Evolutionary conservation across 805 yeast species (phyloP).

Genomic region (Metschnikowia orientalis): DNA sequence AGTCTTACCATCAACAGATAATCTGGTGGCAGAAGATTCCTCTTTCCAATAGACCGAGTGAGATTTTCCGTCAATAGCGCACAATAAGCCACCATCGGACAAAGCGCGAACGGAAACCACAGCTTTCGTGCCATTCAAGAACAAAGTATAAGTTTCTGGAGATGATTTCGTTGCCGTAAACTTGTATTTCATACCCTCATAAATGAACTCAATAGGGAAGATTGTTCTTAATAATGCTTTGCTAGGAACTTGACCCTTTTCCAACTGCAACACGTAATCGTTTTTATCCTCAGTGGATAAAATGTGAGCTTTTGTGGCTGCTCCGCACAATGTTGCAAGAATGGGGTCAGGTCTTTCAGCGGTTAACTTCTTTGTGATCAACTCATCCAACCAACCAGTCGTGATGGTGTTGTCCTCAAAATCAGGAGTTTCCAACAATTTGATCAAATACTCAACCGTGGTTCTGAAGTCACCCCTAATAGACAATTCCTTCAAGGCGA

Average conservation of each 20-base stretch:
- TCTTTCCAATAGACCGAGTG: constrained; percentile 98
- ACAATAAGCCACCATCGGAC: constrained; percentile 90
- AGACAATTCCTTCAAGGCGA: constrained; percentile 91
- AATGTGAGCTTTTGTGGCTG: constrained; percentile 90
- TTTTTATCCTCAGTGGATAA: constrained; percentile 65
- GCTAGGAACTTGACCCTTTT: constrained; percentile 92
- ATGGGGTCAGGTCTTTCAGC: constrained; percentile 95
- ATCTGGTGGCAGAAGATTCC: constrained; percentile 90
- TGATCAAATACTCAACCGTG: constrained; percentile 94
- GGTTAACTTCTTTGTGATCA: constrained; percentile 87
- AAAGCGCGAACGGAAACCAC: constrained; percentile 84
- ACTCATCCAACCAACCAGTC: constrained; percentile 98
- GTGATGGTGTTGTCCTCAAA: constrained; percentile 95
- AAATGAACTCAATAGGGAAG: constrained; percentile 90
- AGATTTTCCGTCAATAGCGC: constrained; percentile 86
- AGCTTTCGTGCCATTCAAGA: constrained; percentile 88
- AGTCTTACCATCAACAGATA: constrained; percentile 93
- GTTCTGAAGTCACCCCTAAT: constrained; percentile 99
- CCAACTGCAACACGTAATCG: constrained; percentile 72
- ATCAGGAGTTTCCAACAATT: constrained; percentile 91
- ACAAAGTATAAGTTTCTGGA: constrained; percentile 76
- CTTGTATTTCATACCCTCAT: constrained; percentile 88
- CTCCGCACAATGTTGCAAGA: constrained; percentile 94
- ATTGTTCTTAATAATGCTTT: constrained; percentile 78
- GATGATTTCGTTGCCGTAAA: constrained; percentile 95